Conservation (phyloP, 2,329 filamentous ascomycete genomes). For the Colletotrichum costaricense region DNA sequence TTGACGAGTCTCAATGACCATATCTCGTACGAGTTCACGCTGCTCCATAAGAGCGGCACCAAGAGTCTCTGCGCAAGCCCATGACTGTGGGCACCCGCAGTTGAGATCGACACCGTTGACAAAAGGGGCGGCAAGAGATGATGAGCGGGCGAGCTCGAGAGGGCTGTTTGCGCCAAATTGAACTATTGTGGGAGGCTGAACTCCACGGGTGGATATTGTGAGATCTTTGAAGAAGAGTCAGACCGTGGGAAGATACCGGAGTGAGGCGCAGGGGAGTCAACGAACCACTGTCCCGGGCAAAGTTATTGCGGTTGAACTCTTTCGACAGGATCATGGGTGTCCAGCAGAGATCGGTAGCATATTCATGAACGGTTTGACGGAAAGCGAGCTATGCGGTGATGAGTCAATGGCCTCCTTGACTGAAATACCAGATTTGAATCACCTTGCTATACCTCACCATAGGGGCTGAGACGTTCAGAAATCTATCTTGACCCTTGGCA, state of each 20-base stretch:
- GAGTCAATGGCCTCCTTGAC: not conserved
- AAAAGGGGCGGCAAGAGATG: conserved; percentile 70
- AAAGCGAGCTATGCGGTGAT: conserved; percentile 68
- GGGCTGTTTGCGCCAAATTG: conserved; percentile 75
- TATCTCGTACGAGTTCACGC: conserved; percentile 73
- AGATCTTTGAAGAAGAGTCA: conserved; percentile 58
- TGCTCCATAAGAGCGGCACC: conserved; percentile 77
- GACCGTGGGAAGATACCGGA: not conserved
- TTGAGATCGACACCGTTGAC: conserved; percentile 76
- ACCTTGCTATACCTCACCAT: conserved; percentile 76
- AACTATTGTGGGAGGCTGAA: conserved; percentile 70
- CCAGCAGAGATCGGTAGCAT: conserved; percentile 75
- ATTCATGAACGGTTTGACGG: conserved; percentile 73
- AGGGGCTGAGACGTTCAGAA: conserved; percentile 71
- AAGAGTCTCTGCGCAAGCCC: conserved; percentile 76
- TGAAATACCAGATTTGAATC: conserved; percentile 9
- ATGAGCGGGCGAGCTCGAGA: conserved; percentile 71
- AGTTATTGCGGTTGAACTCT: conserved; percentile 72
- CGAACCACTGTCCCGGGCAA: conserved; percentile 70
- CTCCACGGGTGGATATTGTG: conserved; percentile 64
- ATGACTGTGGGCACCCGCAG: conserved; percentile 79
- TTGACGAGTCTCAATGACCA: conserved; percentile 68
- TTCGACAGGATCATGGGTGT: conserved; percentile 79
- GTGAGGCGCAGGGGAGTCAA: conserved; percentile 40
- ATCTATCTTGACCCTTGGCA: conserved; percentile 61